These are phyloP conservation scores for Yamadazyma sp. DNA, from an alignment of 805 yeast genomes.

Conservation along the genomic window DNA sequence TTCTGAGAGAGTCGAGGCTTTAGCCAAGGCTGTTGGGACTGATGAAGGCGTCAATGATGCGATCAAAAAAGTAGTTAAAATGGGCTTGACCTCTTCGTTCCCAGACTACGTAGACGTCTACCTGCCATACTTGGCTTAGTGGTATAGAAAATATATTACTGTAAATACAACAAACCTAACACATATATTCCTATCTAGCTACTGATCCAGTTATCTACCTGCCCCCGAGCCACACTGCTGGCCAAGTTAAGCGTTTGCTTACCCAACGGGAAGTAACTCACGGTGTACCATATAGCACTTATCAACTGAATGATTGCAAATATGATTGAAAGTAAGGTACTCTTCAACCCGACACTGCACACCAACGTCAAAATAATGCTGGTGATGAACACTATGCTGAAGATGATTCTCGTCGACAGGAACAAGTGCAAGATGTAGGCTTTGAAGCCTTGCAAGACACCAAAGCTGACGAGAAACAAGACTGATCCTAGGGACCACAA, in stretches of 20 bases:
- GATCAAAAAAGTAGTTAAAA: constrained; percentile 41
- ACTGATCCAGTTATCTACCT: constrained; percentile 45
- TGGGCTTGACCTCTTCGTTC: constrained; percentile 34
- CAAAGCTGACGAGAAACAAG: constrained; percentile 46
- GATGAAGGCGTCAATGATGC: constrained; percentile 47
- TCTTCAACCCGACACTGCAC: constrained; percentile 34
- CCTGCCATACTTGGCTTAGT: constrained; percentile 2
- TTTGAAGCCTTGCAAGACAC: constrained; percentile 44
- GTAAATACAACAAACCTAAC: too few relatives aligned
- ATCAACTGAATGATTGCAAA: constrained; percentile 43
- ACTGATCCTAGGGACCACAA: constrained; percentile 49
- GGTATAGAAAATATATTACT: not conserved
- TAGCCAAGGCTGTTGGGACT: constrained; percentile 28
- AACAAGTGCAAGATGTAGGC: constrained; percentile 42
- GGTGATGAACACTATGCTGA: constrained; percentile 37
- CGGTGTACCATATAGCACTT: constrained; percentile 46
- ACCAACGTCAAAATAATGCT: constrained; percentile 42
- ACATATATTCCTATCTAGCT: constrained; percentile 17
- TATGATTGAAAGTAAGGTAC: constrained; percentile 38
- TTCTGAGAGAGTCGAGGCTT: constrained; percentile 31
- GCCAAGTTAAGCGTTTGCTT: constrained; percentile 44
- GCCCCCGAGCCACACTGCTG: constrained; percentile 42
- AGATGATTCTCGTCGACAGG: constrained; percentile 41
- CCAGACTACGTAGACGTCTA: constrained; percentile 23
- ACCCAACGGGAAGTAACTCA: constrained; percentile 50